phyloP scores from a whole-genome alignment of 164 flowering plant genomes.

The Nymphaea thermarum region DNA sequence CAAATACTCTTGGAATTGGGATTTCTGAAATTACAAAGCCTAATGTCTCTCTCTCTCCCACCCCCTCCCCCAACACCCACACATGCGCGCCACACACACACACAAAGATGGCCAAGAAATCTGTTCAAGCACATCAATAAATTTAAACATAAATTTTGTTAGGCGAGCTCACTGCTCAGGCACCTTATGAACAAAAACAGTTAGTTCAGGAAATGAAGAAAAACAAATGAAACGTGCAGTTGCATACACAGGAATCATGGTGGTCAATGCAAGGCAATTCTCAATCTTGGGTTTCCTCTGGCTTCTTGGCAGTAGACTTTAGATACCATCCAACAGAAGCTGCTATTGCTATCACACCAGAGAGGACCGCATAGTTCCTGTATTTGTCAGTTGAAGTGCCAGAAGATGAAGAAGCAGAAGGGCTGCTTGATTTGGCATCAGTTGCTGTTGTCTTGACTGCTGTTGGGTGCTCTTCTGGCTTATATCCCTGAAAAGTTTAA shows the following conservation, averaged over 20 bases:
- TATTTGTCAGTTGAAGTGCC: constrained; percentile 60
- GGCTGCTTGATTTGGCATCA: constrained; percentile 30
- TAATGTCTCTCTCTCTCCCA: too few relatives aligned
- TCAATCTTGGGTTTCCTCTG: constrained; percentile 62
- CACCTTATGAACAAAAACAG: not conserved
- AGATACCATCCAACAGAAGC: constrained; percentile 74
- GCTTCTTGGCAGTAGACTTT: constrained; percentile 36
- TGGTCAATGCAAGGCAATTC: not conserved
- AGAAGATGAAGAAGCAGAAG: constrained; percentile 30
- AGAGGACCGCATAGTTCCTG: constrained; percentile 72
- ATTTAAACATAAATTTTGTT: too few relatives aligned
- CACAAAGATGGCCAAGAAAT: too few relatives aligned
- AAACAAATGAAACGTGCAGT: not conserved
- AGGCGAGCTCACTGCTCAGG: not conserved
- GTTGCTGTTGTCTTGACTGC: constrained; percentile 27
- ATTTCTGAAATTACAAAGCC: too few relatives aligned
- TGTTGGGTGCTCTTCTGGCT: constrained; percentile 42
- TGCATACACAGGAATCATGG: not conserved
- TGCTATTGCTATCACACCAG: constrained; percentile 39
- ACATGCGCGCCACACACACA: too few relatives aligned
- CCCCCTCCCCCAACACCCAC: too few relatives aligned
- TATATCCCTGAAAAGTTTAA: constrained; percentile 41
- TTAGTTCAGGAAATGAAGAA: not conserved
- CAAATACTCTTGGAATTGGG: too few relatives aligned
- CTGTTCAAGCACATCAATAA: too few relatives aligned